These are phyloP conservation scores for Limtongia smithiae DNA, from an alignment of 805 yeast species.

Conservation along the genomic window DNA sequence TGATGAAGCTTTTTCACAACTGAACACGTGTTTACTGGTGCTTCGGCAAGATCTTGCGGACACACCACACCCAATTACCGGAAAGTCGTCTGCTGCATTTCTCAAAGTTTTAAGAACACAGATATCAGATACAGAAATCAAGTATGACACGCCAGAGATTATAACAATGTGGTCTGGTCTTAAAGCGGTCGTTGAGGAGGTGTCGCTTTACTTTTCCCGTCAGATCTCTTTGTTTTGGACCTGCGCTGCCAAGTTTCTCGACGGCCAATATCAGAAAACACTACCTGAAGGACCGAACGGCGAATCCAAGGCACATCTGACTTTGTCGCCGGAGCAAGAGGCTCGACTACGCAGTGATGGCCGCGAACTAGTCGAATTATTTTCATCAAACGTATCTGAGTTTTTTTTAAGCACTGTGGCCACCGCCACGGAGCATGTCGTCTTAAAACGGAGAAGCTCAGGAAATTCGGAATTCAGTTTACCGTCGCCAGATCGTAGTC, in stretches of 20 bases:
- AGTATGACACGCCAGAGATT: constrained; percentile 53
- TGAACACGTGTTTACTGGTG: constrained; percentile 24
- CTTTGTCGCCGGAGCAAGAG: constrained; percentile 45
- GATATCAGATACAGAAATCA: constrained; percentile 1
- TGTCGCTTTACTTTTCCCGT: constrained; percentile 39
- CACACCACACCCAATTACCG: constrained; percentile 1
- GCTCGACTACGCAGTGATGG: constrained; percentile 42
- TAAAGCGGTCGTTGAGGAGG: constrained; percentile 42
- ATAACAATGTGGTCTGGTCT: constrained; percentile 59
- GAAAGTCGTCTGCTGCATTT: constrained; percentile 2
- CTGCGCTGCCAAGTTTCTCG: constrained; percentile 52
- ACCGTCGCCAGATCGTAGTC: background rate
- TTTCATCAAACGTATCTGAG: constrained; percentile 32
- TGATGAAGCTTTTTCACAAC: constrained; percentile 43
- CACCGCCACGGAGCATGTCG: constrained; percentile 10
- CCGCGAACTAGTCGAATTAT: constrained; percentile 39
- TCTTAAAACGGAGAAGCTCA: background rate
- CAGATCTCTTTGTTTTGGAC: constrained; percentile 53
- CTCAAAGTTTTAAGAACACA: constrained; percentile 15
- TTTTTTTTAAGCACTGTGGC: constrained; percentile 29
- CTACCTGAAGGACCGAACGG: constrained; percentile 45
- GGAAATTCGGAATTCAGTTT: too few species aligned
- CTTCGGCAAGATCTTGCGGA: constrained; percentile 15
- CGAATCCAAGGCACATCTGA: constrained; percentile 40
- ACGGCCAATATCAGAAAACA: constrained; percentile 45